phyloP scores from a whole-genome alignment of 2,329 filamentous ascomycete species.

The Penicillium italicum region DNA sequence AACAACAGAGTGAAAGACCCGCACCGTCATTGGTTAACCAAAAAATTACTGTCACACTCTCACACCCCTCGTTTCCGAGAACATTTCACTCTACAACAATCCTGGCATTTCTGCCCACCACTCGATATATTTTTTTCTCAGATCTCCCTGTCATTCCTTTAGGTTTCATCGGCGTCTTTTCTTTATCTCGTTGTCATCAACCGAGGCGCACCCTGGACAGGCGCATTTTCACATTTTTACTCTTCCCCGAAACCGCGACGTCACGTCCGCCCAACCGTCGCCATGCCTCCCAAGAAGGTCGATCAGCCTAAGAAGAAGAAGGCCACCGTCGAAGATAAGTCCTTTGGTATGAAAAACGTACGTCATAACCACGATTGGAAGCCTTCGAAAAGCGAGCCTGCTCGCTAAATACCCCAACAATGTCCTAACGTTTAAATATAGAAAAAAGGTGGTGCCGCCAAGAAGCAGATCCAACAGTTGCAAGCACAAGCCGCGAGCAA shows the following conservation, averaged over 20 bases:
- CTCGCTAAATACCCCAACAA: not conserved
- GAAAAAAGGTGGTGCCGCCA: constrained; percentile 89
- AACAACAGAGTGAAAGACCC: not conserved
- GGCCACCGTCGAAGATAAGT: constrained; percentile 76
- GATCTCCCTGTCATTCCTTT: constrained; percentile 10
- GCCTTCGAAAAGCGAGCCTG: not conserved
- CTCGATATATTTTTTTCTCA: constrained; percentile 8
- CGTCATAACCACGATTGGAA: constrained; percentile 20
- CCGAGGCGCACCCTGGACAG: constrained; percentile 9
- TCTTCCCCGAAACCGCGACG: constrained; percentile 9
- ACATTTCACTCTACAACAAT: constrained; percentile 7
- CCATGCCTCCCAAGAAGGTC: constrained; percentile 49
- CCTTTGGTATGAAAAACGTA: constrained; percentile 98
- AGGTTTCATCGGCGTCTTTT: constrained; percentile 19
- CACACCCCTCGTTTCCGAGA: constrained; percentile 11
- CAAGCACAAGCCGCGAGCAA: constrained; percentile 67
- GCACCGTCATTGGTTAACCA: constrained; percentile 11
- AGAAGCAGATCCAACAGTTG: constrained; percentile 86
- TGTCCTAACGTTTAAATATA: constrained; percentile 28
- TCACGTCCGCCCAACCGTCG: constrained; percentile 27
- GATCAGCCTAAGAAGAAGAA: constrained; percentile 49
- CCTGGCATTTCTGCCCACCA: constrained; percentile 1
- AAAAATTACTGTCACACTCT: constrained; percentile 9
- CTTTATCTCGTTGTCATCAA: constrained; percentile 4
- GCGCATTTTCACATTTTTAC: constrained; percentile 20